Base-by-base conservation (phyloP, 192 early-diverging fungal species). In the Mycoemilia scoparia region DNA sequence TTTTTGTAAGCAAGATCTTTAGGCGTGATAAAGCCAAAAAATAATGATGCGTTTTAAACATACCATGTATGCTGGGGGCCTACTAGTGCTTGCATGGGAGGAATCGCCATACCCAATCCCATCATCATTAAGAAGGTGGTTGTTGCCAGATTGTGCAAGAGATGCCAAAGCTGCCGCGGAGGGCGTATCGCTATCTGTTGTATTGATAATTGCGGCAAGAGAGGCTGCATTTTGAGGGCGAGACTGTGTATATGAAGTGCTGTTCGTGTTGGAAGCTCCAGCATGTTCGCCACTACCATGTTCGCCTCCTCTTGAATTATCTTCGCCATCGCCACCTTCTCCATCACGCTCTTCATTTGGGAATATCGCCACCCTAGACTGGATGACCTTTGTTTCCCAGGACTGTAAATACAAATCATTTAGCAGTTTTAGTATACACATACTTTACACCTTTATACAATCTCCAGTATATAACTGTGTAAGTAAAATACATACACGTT, bases 371-470 rank as follows among this genome's bases (percentile, higher is more conserved):
- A 63, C 60, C 28, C 60, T 40, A 29, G 61, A 66, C 33, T 51
- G 48, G 21, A 65, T 46, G 29, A 78, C 64, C 37, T 74, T 75
- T 13, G 59, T 50, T 39, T 78, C 73, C 76, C 76, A 67, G 31
- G 40, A 48, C 19, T n/a, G n/a, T n/a, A n/a, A n/a, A n/a, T n/a
- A n/a, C n/a, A n/a, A n/a, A n/a, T n/a, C n/a, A n/a, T n/a, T n/a
- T n/a, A n/a, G n/a, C n/a, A n/a, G n/a, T n/a, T n/a, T n/a, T n/a
- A n/a, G n/a, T n/a, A n/a, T n/a, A n/a, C n/a, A n/a, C n/a, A n/a
- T n/a, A n/a, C n/a, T n/a, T n/a, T n/a, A n/a, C n/a, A n/a, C n/a
- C n/a, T n/a, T n/a, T n/a, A n/a, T n/a, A n/a, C n/a, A n/a, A n/a
- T n/a, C n/a, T n/a, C n/a, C n/a, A n/a, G n/a, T n/a, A n/a, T n/a